Evolutionary conservation across 2,329 filamentous ascomycete genomes (phyloP).

Genomic region (Lachnellula hyalina): DNA sequence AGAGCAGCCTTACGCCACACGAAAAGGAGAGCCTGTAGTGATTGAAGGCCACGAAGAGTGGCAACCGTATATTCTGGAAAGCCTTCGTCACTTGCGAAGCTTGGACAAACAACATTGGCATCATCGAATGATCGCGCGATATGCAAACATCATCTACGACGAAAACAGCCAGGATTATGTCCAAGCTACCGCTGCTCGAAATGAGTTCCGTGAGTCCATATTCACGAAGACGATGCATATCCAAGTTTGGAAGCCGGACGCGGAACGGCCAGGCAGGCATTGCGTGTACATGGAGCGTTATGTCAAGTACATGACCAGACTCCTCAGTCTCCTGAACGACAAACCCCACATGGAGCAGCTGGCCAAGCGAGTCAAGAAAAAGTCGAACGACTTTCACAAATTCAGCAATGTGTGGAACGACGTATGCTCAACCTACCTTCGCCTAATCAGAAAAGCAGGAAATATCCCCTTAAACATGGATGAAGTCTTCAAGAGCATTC

Average conservation of each 20-base stretch:
- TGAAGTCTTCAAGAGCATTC: conserved; percentile 60
- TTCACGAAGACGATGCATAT: conserved; percentile 71
- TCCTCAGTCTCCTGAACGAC: conserved; percentile 58
- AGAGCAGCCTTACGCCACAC: conserved; percentile 26
- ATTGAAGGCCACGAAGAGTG: conserved; percentile 42
- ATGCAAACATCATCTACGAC: conserved; percentile 57
- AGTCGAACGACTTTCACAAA: conserved; percentile 46
- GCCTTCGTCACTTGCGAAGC: conserved; percentile 25
- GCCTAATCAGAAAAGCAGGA: conserved; percentile 51
- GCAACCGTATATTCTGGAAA: conserved; percentile 53
- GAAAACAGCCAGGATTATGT: conserved; percentile 41
- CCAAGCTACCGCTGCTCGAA: conserved; percentile 50
- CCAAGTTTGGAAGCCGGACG: conserved; percentile 69
- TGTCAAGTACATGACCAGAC: conserved; percentile 57
- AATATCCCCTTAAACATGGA: conserved; percentile 56
- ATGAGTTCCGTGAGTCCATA: conserved; percentile 63
- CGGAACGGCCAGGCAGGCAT: conserved; percentile 63
- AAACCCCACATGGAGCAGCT: conserved; percentile 57
- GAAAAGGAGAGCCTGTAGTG: conserved; percentile 27
- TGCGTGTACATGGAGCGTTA: conserved; percentile 71
- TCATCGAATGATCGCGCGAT: conserved; percentile 62
- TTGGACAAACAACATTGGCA: conserved; percentile 72
- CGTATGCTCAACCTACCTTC: conserved; percentile 29
- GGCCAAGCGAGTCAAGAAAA: conserved; percentile 58
- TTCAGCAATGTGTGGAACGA: conserved; percentile 26